phyloP scores from a whole-genome alignment of 2,329 filamentous ascomycete species.

The Diplocarpon rosae region DNA sequence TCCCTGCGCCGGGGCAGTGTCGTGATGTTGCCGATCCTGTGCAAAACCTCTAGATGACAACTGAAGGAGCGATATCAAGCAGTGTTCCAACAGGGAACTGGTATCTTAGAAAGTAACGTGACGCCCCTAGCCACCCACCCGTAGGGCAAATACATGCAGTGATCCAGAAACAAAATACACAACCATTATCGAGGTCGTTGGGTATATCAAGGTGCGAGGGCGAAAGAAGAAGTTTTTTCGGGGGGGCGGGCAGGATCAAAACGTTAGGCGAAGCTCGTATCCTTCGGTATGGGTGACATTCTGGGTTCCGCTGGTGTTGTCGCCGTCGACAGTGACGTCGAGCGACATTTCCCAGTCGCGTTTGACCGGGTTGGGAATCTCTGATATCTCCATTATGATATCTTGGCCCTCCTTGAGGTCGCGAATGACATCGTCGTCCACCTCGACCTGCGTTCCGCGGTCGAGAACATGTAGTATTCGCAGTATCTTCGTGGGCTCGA shows the following conservation, averaged over 20 bases:
- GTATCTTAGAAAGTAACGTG: conserved; percentile 22
- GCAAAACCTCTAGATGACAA: too few relatives aligned
- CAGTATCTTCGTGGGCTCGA: conserved; percentile 62
- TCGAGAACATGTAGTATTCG: conserved; percentile 63
- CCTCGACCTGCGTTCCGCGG: conserved; percentile 67
- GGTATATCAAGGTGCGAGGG: conserved; percentile 15
- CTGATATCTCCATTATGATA: conserved; percentile 61
- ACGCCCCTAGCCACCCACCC: conserved; percentile 15
- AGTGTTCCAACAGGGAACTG: conserved; percentile 20
- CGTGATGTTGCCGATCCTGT: too few relatives aligned
- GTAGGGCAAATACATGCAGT: conserved; percentile 11
- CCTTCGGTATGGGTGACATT: conserved; percentile 21
- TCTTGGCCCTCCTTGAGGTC: conserved; percentile 85
- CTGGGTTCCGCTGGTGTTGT: conserved; percentile 16
- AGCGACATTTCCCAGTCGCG: conserved; percentile 53
- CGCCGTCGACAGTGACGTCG: conserved; percentile 31
- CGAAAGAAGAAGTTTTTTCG: conserved; percentile 2
- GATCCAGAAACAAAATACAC: conserved; percentile 24
- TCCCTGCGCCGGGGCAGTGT: too few relatives aligned
- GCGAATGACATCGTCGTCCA: conserved; percentile 82
- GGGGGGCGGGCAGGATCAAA: conserved; percentile 22
- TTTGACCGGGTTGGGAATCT: conserved; percentile 32
- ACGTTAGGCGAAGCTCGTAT: conserved; percentile 27
- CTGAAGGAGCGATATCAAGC: too few relatives aligned
- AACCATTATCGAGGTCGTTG: conserved; percentile 17